phyloP scores from a whole-genome alignment of 2,329 filamentous ascomycete species.

The Dothistroma septosporum region DNA sequence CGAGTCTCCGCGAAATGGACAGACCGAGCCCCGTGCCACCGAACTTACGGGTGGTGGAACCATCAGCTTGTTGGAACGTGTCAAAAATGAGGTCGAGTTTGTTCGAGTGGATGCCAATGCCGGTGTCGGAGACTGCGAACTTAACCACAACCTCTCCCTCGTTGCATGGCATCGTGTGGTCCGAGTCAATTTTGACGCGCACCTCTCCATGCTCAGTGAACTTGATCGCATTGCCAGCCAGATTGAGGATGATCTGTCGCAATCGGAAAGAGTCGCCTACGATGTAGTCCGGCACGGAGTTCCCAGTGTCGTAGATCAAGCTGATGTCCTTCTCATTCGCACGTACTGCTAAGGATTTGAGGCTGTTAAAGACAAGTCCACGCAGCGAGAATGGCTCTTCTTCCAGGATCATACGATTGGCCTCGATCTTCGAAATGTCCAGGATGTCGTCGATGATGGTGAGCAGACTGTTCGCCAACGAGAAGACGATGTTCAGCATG shows the following conservation, averaged over 20 bases:
- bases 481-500: conserved; percentile 98
- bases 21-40: conserved; percentile 90
- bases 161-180: conserved; percentile 61
- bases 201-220: conserved; percentile 97
- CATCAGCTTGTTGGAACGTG: conserved; percentile 97
- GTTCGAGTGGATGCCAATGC: conserved; percentile 91
- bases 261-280: conserved; percentile 95
- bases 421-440: conserved; percentile 76
- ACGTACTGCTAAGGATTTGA: conserved; percentile 95
- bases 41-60: conserved; percentile 92
- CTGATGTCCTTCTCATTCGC: conserved; percentile 94
- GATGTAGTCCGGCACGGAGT: conserved; percentile 88
- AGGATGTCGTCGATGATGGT: conserved; percentile 88
- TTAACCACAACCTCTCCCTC: conserved; percentile 85
- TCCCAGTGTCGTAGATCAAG: conserved; percentile 89
- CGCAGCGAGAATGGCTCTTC: conserved; percentile 94
- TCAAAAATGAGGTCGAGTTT: conserved; percentile 98
- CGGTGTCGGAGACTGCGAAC: conserved; percentile 92
- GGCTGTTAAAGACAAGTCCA: conserved; percentile 91
- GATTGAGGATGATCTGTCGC: conserved; percentile 91
- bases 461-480: conserved; percentile 88
- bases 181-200: conserved; percentile 80
- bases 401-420: conserved; percentile 96
- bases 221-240: conserved; percentile 98
- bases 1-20: conserved; percentile 90